phyloP scores from a whole-genome alignment of 345 rosid genomes.

The Melastoma malabathricum region DNA sequence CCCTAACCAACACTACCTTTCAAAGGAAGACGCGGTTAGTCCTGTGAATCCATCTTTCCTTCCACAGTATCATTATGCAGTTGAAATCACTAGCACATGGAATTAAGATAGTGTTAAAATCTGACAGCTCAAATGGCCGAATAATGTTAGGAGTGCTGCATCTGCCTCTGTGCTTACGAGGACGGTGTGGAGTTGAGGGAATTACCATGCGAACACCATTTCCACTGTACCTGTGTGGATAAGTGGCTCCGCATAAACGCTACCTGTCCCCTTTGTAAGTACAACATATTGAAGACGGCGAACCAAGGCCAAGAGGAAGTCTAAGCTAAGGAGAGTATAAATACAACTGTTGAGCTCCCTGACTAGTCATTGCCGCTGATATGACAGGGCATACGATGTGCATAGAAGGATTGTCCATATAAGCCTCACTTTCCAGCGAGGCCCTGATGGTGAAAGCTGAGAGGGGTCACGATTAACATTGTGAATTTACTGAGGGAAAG shows the following conservation, averaged over 20 bases:
- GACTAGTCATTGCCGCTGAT: too few species aligned
- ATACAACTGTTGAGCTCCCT: too few species aligned
- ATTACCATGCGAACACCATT: constrained; percentile 92
- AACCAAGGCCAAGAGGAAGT: constrained; percentile 50
- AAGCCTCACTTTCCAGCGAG: too few species aligned
- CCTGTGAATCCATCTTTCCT: constrained; percentile 1
- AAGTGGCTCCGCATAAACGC: constrained; percentile 88
- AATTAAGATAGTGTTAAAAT: too few species aligned
- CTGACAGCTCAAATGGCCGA: too few species aligned
- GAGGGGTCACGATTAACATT: too few species aligned
- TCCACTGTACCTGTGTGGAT: constrained; percentile 81
- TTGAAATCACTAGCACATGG: too few species aligned
- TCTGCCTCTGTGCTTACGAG: constrained; percentile 75
- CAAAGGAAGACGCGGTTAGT: constrained; percentile 76
- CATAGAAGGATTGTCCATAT: too few species aligned
- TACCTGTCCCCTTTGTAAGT: constrained; percentile 96
- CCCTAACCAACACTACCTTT: constrained; percentile 43
- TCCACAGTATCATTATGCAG: too few species aligned
- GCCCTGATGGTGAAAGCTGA: too few species aligned
- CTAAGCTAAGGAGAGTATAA: constrained; percentile 12
- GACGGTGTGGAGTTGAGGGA: constrained; percentile 86
- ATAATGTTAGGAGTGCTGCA: constrained; percentile 76
- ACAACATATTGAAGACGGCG: constrained; percentile 73
- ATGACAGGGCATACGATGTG: too few species aligned
- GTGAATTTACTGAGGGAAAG: constrained; percentile 81